Evolutionary conservation across 805 yeast genomes (phyloP).

Genomic region (Kazachstania africana): DNA sequence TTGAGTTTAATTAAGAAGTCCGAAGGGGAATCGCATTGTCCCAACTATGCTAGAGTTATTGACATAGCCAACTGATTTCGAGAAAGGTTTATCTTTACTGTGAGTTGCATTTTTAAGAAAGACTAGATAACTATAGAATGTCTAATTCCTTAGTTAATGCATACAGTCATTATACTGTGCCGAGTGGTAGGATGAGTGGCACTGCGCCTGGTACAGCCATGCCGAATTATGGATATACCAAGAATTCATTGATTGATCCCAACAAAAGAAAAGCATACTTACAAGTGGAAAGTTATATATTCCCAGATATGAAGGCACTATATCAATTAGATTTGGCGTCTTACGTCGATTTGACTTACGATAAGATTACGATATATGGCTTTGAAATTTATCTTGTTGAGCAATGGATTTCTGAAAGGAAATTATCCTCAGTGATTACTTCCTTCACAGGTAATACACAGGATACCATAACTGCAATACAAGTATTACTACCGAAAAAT

Average conservation of each 20-base stretch:
- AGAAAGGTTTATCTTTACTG: too few species aligned
- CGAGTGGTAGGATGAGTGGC: too few species aligned
- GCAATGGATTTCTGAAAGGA: conserved; percentile 80
- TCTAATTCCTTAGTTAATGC: too few species aligned
- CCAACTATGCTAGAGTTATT: too few species aligned
- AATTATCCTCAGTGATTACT: conserved; percentile 60
- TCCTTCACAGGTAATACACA: conserved; percentile 75
- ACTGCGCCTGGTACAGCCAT: too few species aligned
- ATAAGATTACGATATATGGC: conserved; percentile 46
- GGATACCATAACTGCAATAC: conserved; percentile 49
- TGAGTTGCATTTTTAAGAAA: too few species aligned
- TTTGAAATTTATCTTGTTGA: conserved; percentile 87
- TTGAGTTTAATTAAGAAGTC: too few species aligned
- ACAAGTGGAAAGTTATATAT: conserved; percentile 23
- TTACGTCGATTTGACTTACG: conserved; percentile 32
- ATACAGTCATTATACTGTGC: too few species aligned
- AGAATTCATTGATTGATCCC: not conserved
- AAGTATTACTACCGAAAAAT: conserved; percentile 38
- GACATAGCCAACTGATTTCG: too few species aligned
- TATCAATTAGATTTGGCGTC: conserved; percentile 34
- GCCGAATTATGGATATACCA: too few species aligned
- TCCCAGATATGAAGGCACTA: conserved; percentile 51
- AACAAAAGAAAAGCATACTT: not conserved
- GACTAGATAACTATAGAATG: too few species aligned
- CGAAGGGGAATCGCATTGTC: too few species aligned